Evolutionary conservation across 2,329 filamentous ascomycete species (phyloP).

Genomic region (Juglanconis juglandina): DNA sequence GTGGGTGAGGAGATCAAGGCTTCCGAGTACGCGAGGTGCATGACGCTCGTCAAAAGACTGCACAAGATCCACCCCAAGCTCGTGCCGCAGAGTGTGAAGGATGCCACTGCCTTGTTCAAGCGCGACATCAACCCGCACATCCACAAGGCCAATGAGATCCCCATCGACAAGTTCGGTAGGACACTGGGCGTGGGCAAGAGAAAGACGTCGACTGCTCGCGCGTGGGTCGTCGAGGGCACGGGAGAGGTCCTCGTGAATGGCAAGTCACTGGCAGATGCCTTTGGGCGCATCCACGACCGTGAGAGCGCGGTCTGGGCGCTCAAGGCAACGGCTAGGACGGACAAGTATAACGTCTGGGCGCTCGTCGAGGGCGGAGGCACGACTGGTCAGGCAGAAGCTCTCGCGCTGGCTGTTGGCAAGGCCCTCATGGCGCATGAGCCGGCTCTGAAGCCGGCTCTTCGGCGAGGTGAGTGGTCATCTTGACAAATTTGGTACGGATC

Average conservation of each 20-base stretch:
- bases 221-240: slow-evolving; percentile 86
- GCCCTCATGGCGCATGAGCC: slow-evolving; percentile 90
- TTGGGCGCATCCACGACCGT: slow-evolving; percentile 85
- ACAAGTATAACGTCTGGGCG: slow-evolving; percentile 97
- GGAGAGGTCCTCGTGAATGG: slow-evolving; percentile 90
- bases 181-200: slow-evolving; percentile 78
- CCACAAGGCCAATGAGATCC: slow-evolving; percentile 58
- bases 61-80: slow-evolving; percentile 81
- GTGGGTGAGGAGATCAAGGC: slow-evolving; percentile 71
- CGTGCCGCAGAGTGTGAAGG: slow-evolving; percentile 65
- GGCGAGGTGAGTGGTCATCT: slow-evolving; percentile 67
- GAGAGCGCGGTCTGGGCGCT: slow-evolving; percentile 93
- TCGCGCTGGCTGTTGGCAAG: slow-evolving; percentile 85
- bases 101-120: slow-evolving; percentile 67
- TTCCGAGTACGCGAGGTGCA: slow-evolving; percentile 73
- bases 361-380: slow-evolving; percentile 80
- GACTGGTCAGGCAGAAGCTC: slow-evolving; percentile 92
- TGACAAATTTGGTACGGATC: background rate
- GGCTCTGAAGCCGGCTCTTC: slow-evolving; percentile 78
- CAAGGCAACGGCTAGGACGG: slow-evolving; percentile 74
- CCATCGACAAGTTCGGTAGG: slow-evolving; percentile 73
- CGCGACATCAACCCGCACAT: slow-evolving; percentile 69
- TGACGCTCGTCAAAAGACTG: slow-evolving; percentile 72
- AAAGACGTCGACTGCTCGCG: slow-evolving; percentile 82
- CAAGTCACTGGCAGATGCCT: slow-evolving; percentile 75